Percentiles rank a stretch among this genome's conserved stretches.
These are phyloP conservation scores for Argentina anserina DNA, from an alignment of 306 rosid genomes.

Conservation along the genomic window DNA sequence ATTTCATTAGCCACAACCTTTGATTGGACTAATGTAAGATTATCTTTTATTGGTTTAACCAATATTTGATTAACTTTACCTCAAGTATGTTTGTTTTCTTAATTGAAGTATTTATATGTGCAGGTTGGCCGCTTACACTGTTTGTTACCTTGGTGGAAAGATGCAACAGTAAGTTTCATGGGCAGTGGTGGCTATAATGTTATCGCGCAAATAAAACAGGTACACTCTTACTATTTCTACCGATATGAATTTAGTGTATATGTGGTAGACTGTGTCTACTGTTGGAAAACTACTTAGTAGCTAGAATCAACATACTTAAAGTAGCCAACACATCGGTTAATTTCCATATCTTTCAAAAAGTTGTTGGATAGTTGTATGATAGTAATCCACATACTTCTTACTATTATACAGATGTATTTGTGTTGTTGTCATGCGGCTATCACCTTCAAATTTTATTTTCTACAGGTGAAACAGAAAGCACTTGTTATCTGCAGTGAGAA, in stretches of 20 bases:
- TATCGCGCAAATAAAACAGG: constrained; percentile 41
- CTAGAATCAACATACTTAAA: background rate
- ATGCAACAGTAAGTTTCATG: constrained; percentile 46
- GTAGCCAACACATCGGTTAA: background rate
- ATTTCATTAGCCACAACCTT: constrained; percentile 40
- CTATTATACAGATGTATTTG: background rate
- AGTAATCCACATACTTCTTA: too few species aligned
- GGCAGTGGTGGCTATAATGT: constrained; percentile 52
- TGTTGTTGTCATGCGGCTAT: background rate
- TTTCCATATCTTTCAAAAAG: background rate
- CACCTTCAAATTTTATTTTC: background rate
- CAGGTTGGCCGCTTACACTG: constrained; percentile 60
- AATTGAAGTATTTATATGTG: background rate
- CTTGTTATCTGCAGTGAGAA: constrained; percentile 47
- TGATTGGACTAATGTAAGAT: constrained; percentile 57
- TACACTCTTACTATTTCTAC: background rate
- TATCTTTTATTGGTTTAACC: background rate
- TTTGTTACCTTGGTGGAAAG: constrained; percentile 57
- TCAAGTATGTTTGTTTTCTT: background rate
- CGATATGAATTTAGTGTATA: background rate
- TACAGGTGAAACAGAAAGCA: constrained; percentile 47
- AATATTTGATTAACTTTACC: background rate
- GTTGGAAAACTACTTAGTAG: background rate
- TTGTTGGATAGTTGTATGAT: background rate
- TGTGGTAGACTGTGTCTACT: background rate